Percentiles rank a stretch among this genome's conserved stretches.
phyloP scores from a whole-genome alignment of 2,329 filamentous ascomycete genomes.

The Microascus cirrosus region DNA sequence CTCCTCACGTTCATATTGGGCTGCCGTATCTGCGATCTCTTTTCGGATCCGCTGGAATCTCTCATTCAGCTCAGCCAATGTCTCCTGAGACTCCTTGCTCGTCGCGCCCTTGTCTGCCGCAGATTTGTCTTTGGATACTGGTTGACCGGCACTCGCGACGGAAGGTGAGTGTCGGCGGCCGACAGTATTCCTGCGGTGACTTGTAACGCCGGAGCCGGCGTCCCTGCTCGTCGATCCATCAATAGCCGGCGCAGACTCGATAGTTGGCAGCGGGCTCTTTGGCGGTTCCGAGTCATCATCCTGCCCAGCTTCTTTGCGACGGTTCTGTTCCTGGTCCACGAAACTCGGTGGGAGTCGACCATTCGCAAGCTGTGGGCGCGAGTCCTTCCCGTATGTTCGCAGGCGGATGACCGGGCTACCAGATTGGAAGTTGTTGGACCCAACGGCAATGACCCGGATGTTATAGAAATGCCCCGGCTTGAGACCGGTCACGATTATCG shows the following conservation, averaged over 20 bases:
- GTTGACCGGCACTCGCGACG: constrained; percentile 42
- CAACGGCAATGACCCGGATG: constrained; percentile 83
- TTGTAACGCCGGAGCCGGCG: constrained; percentile 29
- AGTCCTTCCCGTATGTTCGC: constrained; percentile 59
- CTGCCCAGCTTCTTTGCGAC: constrained; percentile 26
- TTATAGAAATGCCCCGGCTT: constrained; percentile 86
- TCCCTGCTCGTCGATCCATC: constrained; percentile 58
- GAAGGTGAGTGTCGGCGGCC: constrained; percentile 69
- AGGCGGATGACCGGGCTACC: constrained; percentile 78
- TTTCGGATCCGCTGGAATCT: constrained; percentile 69
- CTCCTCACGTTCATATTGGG: constrained; percentile 60
- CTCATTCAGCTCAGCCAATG: constrained; percentile 68
- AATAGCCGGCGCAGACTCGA: constrained; percentile 51
- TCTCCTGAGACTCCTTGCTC: constrained; percentile 15
- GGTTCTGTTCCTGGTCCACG: constrained; percentile 36
- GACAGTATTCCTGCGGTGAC: constrained; percentile 40
- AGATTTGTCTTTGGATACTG: constrained; percentile 25
- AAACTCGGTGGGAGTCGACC: constrained; percentile 46
- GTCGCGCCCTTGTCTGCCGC: background rate
- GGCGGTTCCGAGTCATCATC: constrained; percentile 32
- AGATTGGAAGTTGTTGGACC: constrained; percentile 83
- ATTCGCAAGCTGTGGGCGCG: constrained; percentile 47
- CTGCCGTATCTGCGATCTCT: constrained; percentile 71
- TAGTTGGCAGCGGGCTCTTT: constrained; percentile 38
- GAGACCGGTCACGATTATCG: constrained; percentile 71